phyloP scores from a whole-genome alignment of 495 filamentous ascomycete genomes.

The Aspergillus cristatus region DNA sequence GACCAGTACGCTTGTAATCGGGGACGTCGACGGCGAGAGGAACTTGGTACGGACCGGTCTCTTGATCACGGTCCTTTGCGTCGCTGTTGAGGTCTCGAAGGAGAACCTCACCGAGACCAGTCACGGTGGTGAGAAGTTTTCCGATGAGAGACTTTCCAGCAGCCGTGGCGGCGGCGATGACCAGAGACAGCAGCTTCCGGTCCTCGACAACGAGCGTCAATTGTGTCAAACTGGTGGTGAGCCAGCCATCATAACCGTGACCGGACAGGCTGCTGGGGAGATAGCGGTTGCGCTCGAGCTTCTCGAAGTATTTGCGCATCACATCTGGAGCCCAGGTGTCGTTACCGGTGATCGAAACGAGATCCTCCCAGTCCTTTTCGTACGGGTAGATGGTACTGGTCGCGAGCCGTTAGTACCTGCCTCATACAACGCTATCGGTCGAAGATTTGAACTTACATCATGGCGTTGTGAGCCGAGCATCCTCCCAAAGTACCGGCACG shows the following conservation, averaged over 20 bases:
- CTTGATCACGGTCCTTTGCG: constrained; percentile 22
- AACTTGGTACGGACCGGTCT: constrained; percentile 39
- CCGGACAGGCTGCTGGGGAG: constrained; percentile 28
- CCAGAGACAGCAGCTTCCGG: constrained; percentile 38
- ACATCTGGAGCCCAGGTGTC: constrained; percentile 25
- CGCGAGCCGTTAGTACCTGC: neutral
- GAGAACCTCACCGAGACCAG: constrained; percentile 33
- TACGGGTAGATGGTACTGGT: constrained; percentile 23
- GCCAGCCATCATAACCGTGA: constrained; percentile 51
- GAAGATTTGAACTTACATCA: constrained; percentile 19
- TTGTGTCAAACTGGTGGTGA: constrained; percentile 41
- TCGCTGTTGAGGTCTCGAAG: constrained; percentile 44
- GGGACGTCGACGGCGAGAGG: constrained; percentile 36
- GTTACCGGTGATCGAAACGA: constrained; percentile 31
- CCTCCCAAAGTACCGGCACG: constrained; percentile 36
- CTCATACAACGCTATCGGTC: no score
- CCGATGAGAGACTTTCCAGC: constrained; percentile 26
- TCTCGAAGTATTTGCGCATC: constrained; percentile 32
- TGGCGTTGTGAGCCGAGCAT: constrained; percentile 35
- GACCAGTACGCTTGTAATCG: constrained; percentile 38
- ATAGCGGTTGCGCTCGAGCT: constrained; percentile 48
- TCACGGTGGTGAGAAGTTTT: constrained; percentile 27
- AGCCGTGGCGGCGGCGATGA: constrained; percentile 42
- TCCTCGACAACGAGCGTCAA: constrained; percentile 40
- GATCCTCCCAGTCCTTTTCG: constrained; percentile 35